These are phyloP conservation scores for Euphorbia lathyris DNA, from an alignment of 345 rosid species.

Conservation along the genomic window DNA sequence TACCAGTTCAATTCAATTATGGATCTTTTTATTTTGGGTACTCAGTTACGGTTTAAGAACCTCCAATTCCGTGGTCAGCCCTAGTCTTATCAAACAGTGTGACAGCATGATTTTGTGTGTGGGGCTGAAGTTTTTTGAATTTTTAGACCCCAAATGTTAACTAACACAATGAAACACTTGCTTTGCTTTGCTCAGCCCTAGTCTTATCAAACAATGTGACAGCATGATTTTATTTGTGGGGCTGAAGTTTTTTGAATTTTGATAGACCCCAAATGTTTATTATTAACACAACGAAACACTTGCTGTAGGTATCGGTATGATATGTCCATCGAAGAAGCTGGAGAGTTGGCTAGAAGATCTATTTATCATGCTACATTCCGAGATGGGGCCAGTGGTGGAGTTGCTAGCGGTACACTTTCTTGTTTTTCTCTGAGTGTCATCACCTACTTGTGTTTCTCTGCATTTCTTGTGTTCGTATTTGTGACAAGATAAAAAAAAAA, in stretches of 20 bases:
- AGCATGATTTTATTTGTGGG: not conserved
- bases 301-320: constrained; percentile 64
- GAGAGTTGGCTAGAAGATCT: constrained; percentile 90
- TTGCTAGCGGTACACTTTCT: constrained; percentile 77
- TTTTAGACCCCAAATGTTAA: not conserved
- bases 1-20: no score
- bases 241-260: not conserved
- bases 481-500: no score
- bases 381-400: constrained; percentile 99
- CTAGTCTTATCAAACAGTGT: not conserved
- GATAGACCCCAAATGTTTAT: not conserved
- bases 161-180: not conserved
- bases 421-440: not conserved
- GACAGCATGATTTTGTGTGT: not conserved
- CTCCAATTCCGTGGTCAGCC: no score
- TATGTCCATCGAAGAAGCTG: constrained; percentile 88
- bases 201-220: constrained; percentile 1
- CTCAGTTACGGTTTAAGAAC: no score
- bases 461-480: not conserved
- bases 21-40: no score
- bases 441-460: not conserved
- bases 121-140: not conserved
- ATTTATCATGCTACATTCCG: constrained; percentile 99
- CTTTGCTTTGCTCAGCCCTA: no score
- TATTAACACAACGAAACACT: not conserved